phyloP scores from a whole-genome alignment of 1,139 yeast species.

The Kodamaea alishanica region DNA sequence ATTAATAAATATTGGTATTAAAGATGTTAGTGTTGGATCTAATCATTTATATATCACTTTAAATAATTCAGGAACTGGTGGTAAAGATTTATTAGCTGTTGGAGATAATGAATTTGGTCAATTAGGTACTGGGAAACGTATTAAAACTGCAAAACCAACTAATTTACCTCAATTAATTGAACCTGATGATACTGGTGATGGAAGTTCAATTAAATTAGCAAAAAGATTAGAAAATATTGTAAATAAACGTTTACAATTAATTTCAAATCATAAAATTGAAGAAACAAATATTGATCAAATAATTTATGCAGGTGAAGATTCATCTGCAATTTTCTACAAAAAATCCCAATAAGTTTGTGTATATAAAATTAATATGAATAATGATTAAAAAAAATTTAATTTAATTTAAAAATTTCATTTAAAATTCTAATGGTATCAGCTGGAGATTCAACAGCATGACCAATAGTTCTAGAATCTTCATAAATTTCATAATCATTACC shows the following conservation, averaged over 20 bases:
- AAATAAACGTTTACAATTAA: constrained; percentile 46
- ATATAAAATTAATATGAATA: constrained; percentile 3
- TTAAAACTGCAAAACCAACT: constrained; percentile 56
- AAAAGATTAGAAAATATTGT: constrained; percentile 32
- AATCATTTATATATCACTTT: constrained; percentile 66
- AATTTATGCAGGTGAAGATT: constrained; percentile 58
- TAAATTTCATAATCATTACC: constrained; percentile 98
- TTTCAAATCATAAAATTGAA: constrained; percentile 21
- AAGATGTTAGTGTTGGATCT: constrained; percentile 55
- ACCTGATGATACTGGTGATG: constrained; percentile 37
- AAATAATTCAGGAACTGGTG: constrained; percentile 33
- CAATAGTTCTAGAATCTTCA: constrained; percentile 85
- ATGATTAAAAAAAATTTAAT: constrained; percentile 8
- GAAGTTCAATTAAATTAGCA: constrained; percentile 21
- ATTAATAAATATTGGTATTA: constrained; percentile 44
- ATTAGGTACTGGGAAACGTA: constrained; percentile 74
- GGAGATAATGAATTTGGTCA: constrained; percentile 85
- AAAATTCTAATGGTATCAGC: constrained; percentile 82
- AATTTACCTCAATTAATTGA: constrained; percentile 55
- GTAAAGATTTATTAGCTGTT: constrained; percentile 67
- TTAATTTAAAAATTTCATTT: constrained; percentile 67
- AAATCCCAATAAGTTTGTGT: constrained; percentile 2
- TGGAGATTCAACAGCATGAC: constrained; percentile 89
- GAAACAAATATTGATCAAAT: constrained; percentile 46
- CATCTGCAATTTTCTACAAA: constrained; percentile 62